Percentiles rank a stretch among this genome's conserved stretches.
Conservation (phyloP, 345 rosid species). For the Aquilaria sinensis region DNA sequence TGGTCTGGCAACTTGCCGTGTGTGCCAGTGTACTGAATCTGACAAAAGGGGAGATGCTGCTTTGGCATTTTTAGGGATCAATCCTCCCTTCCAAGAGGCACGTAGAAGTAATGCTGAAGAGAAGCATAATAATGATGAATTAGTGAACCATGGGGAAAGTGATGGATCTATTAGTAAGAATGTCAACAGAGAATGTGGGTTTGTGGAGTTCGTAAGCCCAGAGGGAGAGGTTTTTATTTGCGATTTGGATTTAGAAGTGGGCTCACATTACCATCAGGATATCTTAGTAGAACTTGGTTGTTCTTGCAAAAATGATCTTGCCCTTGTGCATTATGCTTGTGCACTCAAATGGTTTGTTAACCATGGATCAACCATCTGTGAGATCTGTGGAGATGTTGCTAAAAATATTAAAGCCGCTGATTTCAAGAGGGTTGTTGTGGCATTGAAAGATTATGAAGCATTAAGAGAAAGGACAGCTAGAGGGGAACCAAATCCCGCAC, state of each 20-base stretch:
- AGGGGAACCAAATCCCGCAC: slow-evolving; percentile 56
- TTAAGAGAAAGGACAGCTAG: slow-evolving; percentile 64
- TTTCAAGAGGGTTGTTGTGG: slow-evolving; percentile 52
- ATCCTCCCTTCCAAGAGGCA: slow-evolving; percentile 39
- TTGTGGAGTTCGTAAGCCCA: slow-evolving; percentile 65
- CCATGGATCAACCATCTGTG: slow-evolving; percentile 91
- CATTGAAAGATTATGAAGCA: slow-evolving; percentile 71
- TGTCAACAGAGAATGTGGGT: slow-evolving; percentile 34
- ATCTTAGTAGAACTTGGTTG: slow-evolving; percentile 82
- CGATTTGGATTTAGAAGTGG: slow-evolving; percentile 68
- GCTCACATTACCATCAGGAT: slow-evolving; percentile 40
- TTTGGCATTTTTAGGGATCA: slow-evolving; percentile 65
- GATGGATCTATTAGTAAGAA: slow-evolving; percentile 24
- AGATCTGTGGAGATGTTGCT: slow-evolving; percentile 73
- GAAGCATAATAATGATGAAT: slow-evolving; percentile 19
- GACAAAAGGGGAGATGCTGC: slow-evolving; percentile 82
- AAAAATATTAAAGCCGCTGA: slow-evolving; percentile 54
- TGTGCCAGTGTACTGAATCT: slow-evolving; percentile 92
- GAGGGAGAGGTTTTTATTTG: slow-evolving; percentile 77
- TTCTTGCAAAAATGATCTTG: slow-evolving; percentile 87
- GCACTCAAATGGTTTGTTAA: slow-evolving; percentile 97
- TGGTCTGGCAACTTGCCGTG: slow-evolving; percentile 72
- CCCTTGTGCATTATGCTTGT: slow-evolving; percentile 85
- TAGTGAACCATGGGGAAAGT: slow-evolving; percentile 22
- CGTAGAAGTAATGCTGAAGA: slow-evolving; percentile 31